Evolutionary conservation across 306 rosid genomes (phyloP).

Genomic region (Trichosanthes truncata): DNA sequence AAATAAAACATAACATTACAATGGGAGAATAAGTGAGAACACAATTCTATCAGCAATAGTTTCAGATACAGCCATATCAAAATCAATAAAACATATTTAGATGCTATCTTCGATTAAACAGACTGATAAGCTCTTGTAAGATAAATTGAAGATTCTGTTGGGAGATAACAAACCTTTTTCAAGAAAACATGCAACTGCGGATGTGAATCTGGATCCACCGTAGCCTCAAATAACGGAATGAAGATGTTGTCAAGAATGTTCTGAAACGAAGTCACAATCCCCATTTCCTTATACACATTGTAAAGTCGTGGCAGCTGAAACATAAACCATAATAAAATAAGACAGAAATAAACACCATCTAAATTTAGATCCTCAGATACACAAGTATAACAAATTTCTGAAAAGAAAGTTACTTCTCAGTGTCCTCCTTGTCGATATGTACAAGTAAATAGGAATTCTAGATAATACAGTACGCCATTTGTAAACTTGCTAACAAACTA

Average conservation of each 20-base stretch:
- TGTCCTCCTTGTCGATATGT: not conserved
- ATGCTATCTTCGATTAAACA: not conserved
- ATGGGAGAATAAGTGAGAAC: not conserved
- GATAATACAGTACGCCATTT: not conserved
- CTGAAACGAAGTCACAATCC: constrained; percentile 93
- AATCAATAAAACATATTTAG: not conserved
- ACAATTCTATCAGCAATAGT: not conserved
- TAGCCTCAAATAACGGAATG: constrained; percentile 87
- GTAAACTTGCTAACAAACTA: not conserved
- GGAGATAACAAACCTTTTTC: constrained; percentile 53
- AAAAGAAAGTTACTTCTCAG: not conserved
- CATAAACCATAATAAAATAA: not conserved
- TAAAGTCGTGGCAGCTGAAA: constrained; percentile 88
- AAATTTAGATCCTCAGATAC: not conserved
- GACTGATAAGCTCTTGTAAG: not conserved
- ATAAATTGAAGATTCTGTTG: not conserved
- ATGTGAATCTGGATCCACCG: constrained; percentile 95
- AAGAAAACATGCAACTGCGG: constrained; percentile 93
- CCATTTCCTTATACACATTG: constrained; percentile 95
- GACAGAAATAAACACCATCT: constrained; percentile 9
- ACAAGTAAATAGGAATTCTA: not conserved
- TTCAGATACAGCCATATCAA: not conserved
- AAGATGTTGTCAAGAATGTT: constrained; percentile 96
- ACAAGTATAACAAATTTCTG: not conserved
- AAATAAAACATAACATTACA: not conserved